Evolutionary conservation across 805 yeast species (phyloP).

Genomic region (Wickerhamomyces rabaulensis): DNA sequence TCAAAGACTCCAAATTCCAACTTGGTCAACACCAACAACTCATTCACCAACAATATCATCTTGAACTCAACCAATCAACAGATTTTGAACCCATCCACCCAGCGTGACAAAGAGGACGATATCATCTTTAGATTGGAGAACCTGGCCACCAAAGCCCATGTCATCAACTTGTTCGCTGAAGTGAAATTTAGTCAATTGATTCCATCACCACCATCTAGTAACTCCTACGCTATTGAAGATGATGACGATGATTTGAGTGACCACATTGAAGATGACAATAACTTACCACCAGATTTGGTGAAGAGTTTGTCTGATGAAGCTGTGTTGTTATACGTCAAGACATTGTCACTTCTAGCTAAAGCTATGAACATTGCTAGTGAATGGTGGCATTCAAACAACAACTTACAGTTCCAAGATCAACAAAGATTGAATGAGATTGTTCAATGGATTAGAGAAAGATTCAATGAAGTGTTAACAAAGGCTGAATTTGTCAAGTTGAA

Average conservation of each 20-base stretch:
- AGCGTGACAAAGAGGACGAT: slow-evolving; percentile 24
- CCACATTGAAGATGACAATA: slow-evolving; percentile 5
- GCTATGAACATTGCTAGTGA: slow-evolving; percentile 83
- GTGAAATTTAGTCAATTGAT: slow-evolving; percentile 82
- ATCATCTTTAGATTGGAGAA: slow-evolving; percentile 54
- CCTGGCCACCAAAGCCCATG: slow-evolving; percentile 86
- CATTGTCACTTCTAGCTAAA: slow-evolving; percentile 72
- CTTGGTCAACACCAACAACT: slow-evolving; percentile 17
- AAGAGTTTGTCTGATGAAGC: slow-evolving; percentile 77
- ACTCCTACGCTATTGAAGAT: slow-evolving; percentile 33
- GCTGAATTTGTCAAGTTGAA: slow-evolving; percentile 73
- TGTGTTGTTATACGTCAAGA: slow-evolving; percentile 75
- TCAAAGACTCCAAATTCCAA: slow-evolving; percentile 8
- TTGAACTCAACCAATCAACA: slow-evolving; percentile 17
- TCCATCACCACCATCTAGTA: slow-evolving; percentile 49
- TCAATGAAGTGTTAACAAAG: slow-evolving; percentile 83
- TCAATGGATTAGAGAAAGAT: slow-evolving; percentile 87
- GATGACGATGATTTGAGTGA: slow-evolving; percentile 26
- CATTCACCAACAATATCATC: slow-evolving; percentile 19
- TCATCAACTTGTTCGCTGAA: slow-evolving; percentile 83
- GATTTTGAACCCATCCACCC: slow-evolving; percentile 3
- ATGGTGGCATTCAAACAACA: slow-evolving; percentile 74
- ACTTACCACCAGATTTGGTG: slow-evolving; percentile 54
- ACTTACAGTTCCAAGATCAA: slow-evolving; percentile 24
- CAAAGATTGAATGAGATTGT: slow-evolving; percentile 48